Percentiles rank a stretch among this genome's conserved stretches.
Evolutionary conservation across 1,284 basidiomycete genomes (phyloP).

Genomic region (Cryptococcus depauperatus): DNA sequence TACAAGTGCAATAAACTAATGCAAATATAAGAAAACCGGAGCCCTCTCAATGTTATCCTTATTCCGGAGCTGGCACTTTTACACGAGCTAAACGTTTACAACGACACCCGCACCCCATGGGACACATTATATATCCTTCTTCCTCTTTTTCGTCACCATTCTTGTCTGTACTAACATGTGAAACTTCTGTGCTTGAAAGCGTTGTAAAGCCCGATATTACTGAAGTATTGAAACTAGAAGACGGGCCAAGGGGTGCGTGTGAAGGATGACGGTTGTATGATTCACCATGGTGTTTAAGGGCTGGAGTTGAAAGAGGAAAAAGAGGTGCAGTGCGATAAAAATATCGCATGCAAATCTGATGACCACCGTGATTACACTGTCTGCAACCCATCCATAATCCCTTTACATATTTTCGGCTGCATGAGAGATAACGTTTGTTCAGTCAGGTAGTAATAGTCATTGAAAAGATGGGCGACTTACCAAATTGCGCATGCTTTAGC

Average conservation of each 20-base stretch:
- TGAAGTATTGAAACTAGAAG: neutral
- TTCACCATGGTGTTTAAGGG: neutral
- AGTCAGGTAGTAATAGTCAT: neutral
- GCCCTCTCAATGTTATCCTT: no score
- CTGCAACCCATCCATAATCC: slow-evolving; percentile 37
- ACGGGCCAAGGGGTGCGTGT: neutral
- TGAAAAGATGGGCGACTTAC: slow-evolving; percentile 14
- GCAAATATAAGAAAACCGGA: no score
- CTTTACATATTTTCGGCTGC: slow-evolving; percentile 27
- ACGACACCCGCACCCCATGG: slow-evolving; percentile 35
- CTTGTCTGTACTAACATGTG: neutral
- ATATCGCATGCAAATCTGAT: slow-evolving; percentile 32
- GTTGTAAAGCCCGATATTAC: slow-evolving; percentile 1
- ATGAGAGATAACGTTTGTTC: neutral
- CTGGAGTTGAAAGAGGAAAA: no score
- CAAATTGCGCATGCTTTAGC: slow-evolving; percentile 34
- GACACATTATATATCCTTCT: slow-evolving; percentile 27
- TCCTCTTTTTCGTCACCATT: slow-evolving; percentile 1
- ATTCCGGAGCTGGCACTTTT: no score
- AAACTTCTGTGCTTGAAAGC: neutral
- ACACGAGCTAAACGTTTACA: slow-evolving; percentile 29
- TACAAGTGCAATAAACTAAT: no score
- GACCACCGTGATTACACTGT: slow-evolving; percentile 38
- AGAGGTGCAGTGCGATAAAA: slow-evolving; percentile 25
- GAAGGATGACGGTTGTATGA: slow-evolving; percentile 2